Base-by-base conservation (phyloP, 208 protist genomes). In the Acanthamoeba sp. region DNA sequence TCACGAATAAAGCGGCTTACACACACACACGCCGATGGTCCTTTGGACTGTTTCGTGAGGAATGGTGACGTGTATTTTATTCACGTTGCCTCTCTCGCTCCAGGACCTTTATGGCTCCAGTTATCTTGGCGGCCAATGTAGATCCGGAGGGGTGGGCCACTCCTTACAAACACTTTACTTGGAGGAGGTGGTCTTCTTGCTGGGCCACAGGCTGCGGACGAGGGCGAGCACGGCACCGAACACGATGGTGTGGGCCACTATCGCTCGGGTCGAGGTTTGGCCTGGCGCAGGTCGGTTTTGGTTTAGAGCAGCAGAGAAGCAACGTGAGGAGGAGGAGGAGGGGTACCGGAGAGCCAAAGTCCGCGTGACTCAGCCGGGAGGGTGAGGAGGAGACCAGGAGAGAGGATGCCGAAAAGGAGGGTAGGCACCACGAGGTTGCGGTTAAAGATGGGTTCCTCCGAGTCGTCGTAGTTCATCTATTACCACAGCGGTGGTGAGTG, bases 351-450 rank as follows among this genome's bases (percentile, higher is more conserved):
- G 22, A 40, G n/a, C 45, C 45, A 69, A 22, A 90, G 29, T 45
- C 84, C 84, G 18, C 84, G 52, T 29, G 52, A 71, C 55, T 90
- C 84, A 42, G 84, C 34, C 10, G 84, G 84, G 50, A 90, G 45
- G 52, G 84, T 90, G 50, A 90, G 84, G 52, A 90, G 55, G 10
- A 90, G 52, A n/a, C 84, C 84, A 36, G 84, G 84, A n/a, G 84
- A 90, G 52, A 90, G 55, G 52, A 69, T 18, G 84, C 84, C 84
- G 29, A 90, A 90, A 24, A 90, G 84, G 32, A 90, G 12, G 40
- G 84, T 90, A 9, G 84, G 84, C 52, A 90, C 84, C 52, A 90
- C 52, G 55, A 90, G 45, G 84, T 90, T 84, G 73, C 73, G 73
- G 42, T 55, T 84, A 29, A 84, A 52, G 29, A 84, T 18, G 16